These are phyloP conservation scores for Hypoxylon rubiginosum DNA, from an alignment of 2,329 filamentous ascomycete species.

Conservation along the genomic window DNA sequence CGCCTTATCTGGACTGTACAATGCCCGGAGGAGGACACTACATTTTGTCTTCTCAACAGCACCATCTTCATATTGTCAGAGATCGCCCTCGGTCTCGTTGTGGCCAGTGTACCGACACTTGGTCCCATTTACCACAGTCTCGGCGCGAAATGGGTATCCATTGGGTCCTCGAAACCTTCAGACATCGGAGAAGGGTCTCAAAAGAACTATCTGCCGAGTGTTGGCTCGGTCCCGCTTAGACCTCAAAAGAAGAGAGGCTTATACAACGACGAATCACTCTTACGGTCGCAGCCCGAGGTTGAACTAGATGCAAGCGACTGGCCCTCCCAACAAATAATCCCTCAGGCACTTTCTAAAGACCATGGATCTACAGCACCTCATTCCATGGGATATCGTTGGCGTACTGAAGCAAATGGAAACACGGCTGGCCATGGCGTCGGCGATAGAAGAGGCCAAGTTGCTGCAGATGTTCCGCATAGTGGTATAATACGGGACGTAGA, in stretches of 20 bases:
- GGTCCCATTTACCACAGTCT: constrained; percentile 5
- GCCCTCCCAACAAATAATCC: constrained; percentile 4
- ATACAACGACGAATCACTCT: constrained; percentile 7
- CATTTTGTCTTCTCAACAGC: constrained; percentile 3
- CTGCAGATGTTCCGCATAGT: constrained; percentile 7
- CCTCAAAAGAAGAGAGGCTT: constrained; percentile 7
- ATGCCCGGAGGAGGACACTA: constrained; percentile 3
- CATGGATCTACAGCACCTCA: constrained; percentile 7
- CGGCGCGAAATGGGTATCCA: not conserved
- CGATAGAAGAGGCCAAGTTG: constrained; percentile 7
- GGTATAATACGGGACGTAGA: constrained; percentile 11
- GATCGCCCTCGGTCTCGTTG: constrained; percentile 1
- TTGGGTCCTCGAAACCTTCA: constrained; percentile 4
- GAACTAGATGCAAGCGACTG: constrained; percentile 1
- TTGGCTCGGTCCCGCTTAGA: constrained; percentile 2
- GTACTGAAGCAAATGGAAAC: constrained; percentile 6
- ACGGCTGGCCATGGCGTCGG: constrained; percentile 5
- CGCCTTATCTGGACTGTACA: constrained; percentile 1
- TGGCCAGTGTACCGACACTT: constrained; percentile 4
- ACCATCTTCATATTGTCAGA: constrained; percentile 6
- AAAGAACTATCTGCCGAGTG: constrained; percentile 1
- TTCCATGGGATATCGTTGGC: constrained; percentile 7
- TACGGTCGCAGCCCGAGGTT: constrained; percentile 3
- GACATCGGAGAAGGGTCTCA: not conserved
- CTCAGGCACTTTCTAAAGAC: constrained; percentile 3